These are phyloP conservation scores for Tolypocladium tropicale DNA, from an alignment of 2,329 filamentous ascomycete genomes.

Conservation along the genomic window DNA sequence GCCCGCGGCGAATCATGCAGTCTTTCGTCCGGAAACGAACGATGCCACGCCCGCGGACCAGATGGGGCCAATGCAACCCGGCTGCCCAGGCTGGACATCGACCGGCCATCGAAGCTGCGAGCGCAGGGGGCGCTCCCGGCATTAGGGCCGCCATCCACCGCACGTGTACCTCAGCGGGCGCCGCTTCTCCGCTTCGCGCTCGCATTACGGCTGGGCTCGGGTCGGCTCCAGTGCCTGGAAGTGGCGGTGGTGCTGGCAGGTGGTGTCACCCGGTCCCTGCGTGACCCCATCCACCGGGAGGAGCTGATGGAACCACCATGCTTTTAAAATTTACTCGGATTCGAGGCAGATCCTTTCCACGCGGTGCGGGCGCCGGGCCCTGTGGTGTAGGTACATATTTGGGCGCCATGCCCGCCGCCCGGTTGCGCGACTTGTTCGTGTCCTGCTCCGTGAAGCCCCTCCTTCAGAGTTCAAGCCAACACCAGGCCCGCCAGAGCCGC, in stretches of 20 bases:
- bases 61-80: background rate
- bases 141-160: background rate
- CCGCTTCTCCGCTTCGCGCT: background rate
- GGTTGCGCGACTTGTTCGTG: background rate
- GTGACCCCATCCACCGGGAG: background rate
- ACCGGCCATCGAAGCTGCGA: no score
- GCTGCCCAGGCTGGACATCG: background rate
- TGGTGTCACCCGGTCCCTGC: background rate
- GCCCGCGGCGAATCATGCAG: background rate
- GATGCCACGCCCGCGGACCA: background rate
- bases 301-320: background rate
- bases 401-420: background rate
- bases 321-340: background rate
- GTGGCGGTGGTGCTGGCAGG: background rate
- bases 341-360: constrained; percentile 1
- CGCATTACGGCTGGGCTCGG: background rate
- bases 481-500: background rate
- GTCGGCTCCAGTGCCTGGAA: background rate
- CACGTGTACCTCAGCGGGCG: background rate
- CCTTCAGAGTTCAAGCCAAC: background rate
- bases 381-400: background rate
- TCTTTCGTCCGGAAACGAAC: background rate
- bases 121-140: background rate
- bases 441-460: background rate
- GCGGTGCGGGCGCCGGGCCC: background rate